These are phyloP conservation scores for Begonia loranthoides DNA, from an alignment of 306 rosid species.

Conservation along the genomic window DNA sequence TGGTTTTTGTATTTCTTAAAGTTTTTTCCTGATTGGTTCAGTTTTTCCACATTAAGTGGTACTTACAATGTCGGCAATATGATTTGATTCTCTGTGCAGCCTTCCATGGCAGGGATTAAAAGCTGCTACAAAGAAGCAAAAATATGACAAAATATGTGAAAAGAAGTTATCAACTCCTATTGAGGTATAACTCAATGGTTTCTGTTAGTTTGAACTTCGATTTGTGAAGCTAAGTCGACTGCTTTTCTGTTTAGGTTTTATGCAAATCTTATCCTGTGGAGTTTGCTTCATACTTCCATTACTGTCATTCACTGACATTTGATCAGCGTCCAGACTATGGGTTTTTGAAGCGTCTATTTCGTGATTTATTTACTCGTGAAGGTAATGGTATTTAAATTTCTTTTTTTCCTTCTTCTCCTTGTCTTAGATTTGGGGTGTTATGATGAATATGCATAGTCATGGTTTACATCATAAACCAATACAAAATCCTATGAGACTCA, in stretches of 20 bases:
- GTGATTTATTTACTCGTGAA: slow-evolving; percentile 76
- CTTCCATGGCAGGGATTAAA: slow-evolving; percentile 99
- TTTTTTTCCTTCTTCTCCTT: not conserved
- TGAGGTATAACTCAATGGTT: slow-evolving; percentile 44
- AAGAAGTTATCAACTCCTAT: slow-evolving; percentile 94
- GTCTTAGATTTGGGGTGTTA: too few relatives aligned
- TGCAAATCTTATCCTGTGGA: slow-evolving; percentile 93
- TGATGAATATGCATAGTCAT: too few relatives aligned
- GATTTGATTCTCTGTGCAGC: slow-evolving; percentile 27
- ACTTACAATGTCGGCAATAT: not conserved
- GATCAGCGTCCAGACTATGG: slow-evolving; percentile 99
- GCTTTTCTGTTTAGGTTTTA: slow-evolving; percentile 35
- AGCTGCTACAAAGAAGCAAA: slow-evolving; percentile 96
- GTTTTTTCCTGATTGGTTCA: not conserved
- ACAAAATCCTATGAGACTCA: too few relatives aligned
- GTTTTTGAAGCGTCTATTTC: slow-evolving; percentile 83
- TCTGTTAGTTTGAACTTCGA: slow-evolving; percentile 4
- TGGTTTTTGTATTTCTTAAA: too few relatives aligned
- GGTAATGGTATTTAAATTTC: slow-evolving; percentile 29
- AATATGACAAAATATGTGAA: slow-evolving; percentile 93
- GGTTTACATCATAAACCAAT: too few relatives aligned
- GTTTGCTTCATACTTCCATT: slow-evolving; percentile 93
- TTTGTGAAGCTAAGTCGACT: slow-evolving; percentile 5
- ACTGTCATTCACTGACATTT: slow-evolving; percentile 82
- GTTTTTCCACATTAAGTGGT: not conserved